These are phyloP conservation scores for Nasturtium officinale DNA, from an alignment of 345 rosid species.

Conservation along the genomic window DNA sequence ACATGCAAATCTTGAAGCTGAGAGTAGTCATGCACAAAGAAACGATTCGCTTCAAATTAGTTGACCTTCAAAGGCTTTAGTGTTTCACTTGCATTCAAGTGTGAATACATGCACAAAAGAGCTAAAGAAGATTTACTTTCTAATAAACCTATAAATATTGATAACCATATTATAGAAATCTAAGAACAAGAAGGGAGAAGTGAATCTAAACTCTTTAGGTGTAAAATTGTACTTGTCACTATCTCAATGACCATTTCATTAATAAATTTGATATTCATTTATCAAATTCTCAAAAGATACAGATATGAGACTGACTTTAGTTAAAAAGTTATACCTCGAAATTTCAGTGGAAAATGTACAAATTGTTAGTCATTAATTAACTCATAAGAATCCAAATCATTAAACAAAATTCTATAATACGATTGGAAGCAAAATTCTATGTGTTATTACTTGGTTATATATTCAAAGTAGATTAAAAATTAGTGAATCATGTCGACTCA, in stretches of 20 bases:
- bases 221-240: no score
- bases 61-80: not conserved
- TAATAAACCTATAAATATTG: no score
- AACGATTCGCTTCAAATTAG: not conserved
- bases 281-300: not conserved
- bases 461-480: no score
- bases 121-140: not conserved
- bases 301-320: not conserved
- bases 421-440: no score
- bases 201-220: not conserved
- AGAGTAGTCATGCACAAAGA: not conserved
- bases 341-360: not conserved
- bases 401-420: no score
- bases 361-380: not conserved
- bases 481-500: no score
- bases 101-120: not conserved
- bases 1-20: not conserved
- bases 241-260: no score
- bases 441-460: no score
- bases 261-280: not conserved
- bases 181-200: no score
- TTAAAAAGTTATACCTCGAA: not conserved
- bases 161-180: no score
- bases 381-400: no score
- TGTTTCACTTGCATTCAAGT: not conserved